Evolutionary conservation across 2,329 filamentous ascomycete genomes (phyloP), one percentile per base, ranked within the genome.

Genomic region (Zymoseptoria pseudotritici): DNA sequence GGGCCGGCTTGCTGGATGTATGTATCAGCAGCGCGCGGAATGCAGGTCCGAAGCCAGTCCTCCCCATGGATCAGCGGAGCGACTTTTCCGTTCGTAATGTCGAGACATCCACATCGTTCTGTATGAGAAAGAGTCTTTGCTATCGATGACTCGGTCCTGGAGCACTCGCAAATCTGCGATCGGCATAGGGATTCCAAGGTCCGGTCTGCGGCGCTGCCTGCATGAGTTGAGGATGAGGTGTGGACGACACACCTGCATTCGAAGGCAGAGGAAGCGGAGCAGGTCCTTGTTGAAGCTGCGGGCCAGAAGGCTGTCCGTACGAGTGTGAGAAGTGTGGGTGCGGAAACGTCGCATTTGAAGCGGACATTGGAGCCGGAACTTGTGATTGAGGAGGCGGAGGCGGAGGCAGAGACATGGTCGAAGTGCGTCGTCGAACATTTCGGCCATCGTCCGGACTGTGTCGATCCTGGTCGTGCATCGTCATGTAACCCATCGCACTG

Each of bases 151-250:
- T 46, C 36, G 11, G 36, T n/a, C 36, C 36, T 17, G 36, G 36
- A 17, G 36, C 36, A 46, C 13, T 46, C 13, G 36, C 20, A 21
- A 56, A 58, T 46, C 63, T 59, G 13, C 65, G 62, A 4, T 69
- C 63, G 29, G 68, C 69, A 55, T 70, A 73, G 8, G 71, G 71
- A 58, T 73, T 72, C 65, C 65, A 69, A 13, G 71, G 71, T 22
- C 71, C 71, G 21, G 70, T 72, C 50, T 69, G 66, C 13, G 71
- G 71, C 20, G 67, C 58, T n/a, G 70, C 68, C 54, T 72, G 71
- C 69, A 72, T 71, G 21, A 72, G 55, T 49, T 62, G 64, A 5
- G 63, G 67, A 46, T 46, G 13, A 46, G 36, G 11, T 7, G 36
- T 46, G 4, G 65, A 59, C 9, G 53, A 22, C 4, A 57, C 54